Base-by-base conservation (phyloP, 192 early-diverging fungal genomes). In the Mortierella alpina region DNA sequence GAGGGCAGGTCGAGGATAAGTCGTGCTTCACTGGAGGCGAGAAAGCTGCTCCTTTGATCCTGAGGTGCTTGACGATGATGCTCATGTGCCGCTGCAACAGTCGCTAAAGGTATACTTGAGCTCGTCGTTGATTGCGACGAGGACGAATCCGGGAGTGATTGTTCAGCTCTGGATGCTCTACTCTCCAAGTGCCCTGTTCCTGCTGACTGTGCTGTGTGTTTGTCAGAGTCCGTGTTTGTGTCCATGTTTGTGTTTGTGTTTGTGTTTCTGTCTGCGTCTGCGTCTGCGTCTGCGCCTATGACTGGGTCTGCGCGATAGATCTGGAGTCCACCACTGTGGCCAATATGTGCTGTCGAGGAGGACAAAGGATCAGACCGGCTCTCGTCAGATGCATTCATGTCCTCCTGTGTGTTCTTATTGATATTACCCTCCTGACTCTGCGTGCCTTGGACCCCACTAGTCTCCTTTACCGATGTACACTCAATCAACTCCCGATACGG, bases 1-100 rank as follows among this genome's bases (percentile, higher is more conserved):
- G 75, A 62, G 2, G 75, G 75, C 20, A 79, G 46, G 18, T 79
- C 68, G n/a, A 79, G 64, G 39, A 79, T 79, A 52, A 65, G 69
- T 22, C 75, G 54, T 7, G 64, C 75, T 31, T 79, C 75, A 50
- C 47, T 50, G 9, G 75, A 79, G 18, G 69, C 63, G 13, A 69
- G 23, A 17, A 72, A 67, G 5, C 58, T 55, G 31, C 44, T 75
- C n/a, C 45, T 56, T 31, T 45, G 54, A 10, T 45, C 64, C 14
- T 51, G 70, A 14, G 44, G 63, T 0, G n/a, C 18, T 5, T 59
- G 20, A 59, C 20, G n/a, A 3, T 6, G 46, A 17, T 58, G 40
- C 7, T 31, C 47, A 31, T 7, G 20, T 13, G 59, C 48, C 45
- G 40, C 12, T 9, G 61, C 15, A 41, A 8, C 44, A 6, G 53